A percentile compares a stretch with the other conserved stretches of the same genome.
These are phyloP conservation scores for Russula virescens DNA, from an alignment of 768 basidiomycete genomes.

Conservation along the genomic window DNA sequence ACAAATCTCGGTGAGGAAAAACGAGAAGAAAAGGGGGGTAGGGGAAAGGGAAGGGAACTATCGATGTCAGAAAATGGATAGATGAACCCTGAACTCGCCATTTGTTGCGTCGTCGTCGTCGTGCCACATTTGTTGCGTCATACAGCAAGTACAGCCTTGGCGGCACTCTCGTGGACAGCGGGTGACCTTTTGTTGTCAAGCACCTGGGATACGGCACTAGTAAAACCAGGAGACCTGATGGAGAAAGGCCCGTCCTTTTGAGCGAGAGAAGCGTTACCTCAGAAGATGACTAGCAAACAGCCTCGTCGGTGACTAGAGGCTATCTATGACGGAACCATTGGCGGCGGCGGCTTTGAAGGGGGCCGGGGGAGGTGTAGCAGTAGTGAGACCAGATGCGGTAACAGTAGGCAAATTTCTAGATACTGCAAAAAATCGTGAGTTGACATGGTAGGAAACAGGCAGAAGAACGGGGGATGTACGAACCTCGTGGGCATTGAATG, in stretches of 20 bases:
- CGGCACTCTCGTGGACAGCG: slow-evolving; percentile 84
- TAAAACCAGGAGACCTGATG: slow-evolving; percentile 64
- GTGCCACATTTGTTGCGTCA: too few species aligned
- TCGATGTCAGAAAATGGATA: too few species aligned
- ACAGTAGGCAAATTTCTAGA: slow-evolving; percentile 71
- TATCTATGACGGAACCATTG: slow-evolving; percentile 46
- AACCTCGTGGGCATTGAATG: slow-evolving; percentile 35
- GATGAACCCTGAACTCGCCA: too few species aligned
- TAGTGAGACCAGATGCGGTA: slow-evolving; percentile 55
- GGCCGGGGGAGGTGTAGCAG: slow-evolving; percentile 55
- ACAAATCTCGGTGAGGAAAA: too few species aligned
- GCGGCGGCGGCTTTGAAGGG: slow-evolving; percentile 56
- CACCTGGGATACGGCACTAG: slow-evolving; percentile 72
- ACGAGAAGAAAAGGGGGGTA: too few species aligned
- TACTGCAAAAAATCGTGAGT: slow-evolving; percentile 34
- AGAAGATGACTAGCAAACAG: slow-evolving; percentile 66
- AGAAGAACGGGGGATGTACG: slow-evolving; percentile 30
- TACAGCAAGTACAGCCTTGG: slow-evolving; percentile 61
- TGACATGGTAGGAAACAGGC: slow-evolving; percentile 3
- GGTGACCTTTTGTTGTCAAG: slow-evolving; percentile 94
- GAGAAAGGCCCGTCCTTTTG: slow-evolving; percentile 82
- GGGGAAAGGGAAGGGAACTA: too few species aligned
- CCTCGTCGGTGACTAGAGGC: slow-evolving; percentile 86
- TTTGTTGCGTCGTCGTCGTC: too few species aligned
- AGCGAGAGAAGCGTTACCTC: slow-evolving; percentile 61